These are phyloP conservation scores for Marsdenia floribunda DNA, from an alignment of 257 asterid species.

Conservation along the genomic window DNA sequence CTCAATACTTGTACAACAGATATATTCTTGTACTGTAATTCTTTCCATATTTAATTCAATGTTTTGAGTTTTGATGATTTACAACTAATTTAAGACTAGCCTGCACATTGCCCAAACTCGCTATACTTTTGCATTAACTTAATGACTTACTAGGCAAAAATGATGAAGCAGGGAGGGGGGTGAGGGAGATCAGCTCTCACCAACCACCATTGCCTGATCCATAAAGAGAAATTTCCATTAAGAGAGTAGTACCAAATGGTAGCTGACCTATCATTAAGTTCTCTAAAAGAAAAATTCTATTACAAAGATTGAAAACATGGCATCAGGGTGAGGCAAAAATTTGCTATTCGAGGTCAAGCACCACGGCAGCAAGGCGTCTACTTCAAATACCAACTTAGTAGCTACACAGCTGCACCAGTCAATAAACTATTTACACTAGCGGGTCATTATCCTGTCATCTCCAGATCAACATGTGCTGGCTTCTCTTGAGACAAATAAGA, in stretches of 20 bases:
- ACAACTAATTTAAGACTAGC: neutral
- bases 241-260: neutral
- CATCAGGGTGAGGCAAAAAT: neutral
- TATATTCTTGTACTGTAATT: conserved; percentile 2
- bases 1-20: neutral
- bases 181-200: neutral
- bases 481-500: conserved; percentile 33
- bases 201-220: neutral
- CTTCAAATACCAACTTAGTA: neutral
- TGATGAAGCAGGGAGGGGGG: neutral
- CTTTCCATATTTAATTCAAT: neutral
- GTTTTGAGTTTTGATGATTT: neutral
- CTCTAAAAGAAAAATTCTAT: neutral
- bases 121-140: no score
- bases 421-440: neutral
- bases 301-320: neutral
- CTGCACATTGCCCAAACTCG: no score
- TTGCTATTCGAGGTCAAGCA: neutral
- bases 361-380: neutral
- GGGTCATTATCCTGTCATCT: conserved; percentile 28
- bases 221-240: neutral
- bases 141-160: no score
- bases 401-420: neutral
- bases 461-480: conserved; percentile 33
- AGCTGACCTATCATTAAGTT: neutral